Evolutionary conservation across 1,139 yeast genomes (phyloP).

Genomic region (Suhomyces guaymorum): DNA sequence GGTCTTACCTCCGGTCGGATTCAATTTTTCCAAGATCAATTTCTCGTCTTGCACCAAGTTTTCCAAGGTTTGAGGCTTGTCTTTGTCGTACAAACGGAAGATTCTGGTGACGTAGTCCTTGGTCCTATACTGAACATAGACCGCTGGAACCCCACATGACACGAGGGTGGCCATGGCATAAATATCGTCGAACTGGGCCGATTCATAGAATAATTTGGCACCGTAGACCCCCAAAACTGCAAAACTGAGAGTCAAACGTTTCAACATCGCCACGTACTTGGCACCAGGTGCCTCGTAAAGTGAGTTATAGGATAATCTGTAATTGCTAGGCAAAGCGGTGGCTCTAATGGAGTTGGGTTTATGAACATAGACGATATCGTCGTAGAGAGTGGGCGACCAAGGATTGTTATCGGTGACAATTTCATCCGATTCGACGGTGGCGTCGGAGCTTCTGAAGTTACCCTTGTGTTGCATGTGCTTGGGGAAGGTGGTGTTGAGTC

Average conservation of each 20-base stretch:
- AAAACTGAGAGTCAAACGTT: conserved; percentile 55
- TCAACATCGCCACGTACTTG: conserved; percentile 55
- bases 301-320: conserved; percentile 53
- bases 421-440: conserved; percentile 45
- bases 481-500: neutral
- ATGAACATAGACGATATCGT: conserved; percentile 37
- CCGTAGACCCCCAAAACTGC: conserved; percentile 57
- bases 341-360: conserved; percentile 18
- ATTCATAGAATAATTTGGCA: conserved; percentile 54
- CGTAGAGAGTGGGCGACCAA: conserved; percentile 49
- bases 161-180: conserved; percentile 48
- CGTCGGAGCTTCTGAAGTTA: conserved; percentile 23
- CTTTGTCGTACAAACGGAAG: conserved; percentile 64
- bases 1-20: conserved; percentile 64
- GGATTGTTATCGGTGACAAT: conserved; percentile 46
- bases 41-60: conserved; percentile 61
- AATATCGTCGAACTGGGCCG: conserved; percentile 57
- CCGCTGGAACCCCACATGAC: conserved; percentile 49
- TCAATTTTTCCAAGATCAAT: conserved; percentile 67
- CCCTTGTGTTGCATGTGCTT: conserved; percentile 9
- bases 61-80: conserved; percentile 66
- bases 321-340: conserved; percentile 41
- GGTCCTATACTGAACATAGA: conserved; percentile 56
- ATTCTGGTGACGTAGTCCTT: conserved; percentile 71
- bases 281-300: conserved; percentile 59